Conservation (phyloP, 2,329 filamentous ascomycete species). For the Westerdykella ornata region DNA sequence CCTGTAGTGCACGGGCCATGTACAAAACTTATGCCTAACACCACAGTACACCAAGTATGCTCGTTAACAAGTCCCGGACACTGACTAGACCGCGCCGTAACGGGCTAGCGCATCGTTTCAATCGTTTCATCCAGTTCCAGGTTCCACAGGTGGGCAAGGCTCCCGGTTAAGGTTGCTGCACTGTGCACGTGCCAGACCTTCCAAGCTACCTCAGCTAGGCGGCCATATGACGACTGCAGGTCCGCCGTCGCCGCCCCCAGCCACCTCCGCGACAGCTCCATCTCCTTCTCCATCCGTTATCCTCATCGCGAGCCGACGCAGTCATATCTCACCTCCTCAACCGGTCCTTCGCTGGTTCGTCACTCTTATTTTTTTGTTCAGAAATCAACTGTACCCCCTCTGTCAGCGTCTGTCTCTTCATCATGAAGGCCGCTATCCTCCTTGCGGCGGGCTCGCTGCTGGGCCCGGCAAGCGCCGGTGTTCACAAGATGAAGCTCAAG, state of each 20-base stretch:
- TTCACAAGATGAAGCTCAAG: slow-evolving; percentile 96
- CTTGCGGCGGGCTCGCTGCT: slow-evolving; percentile 73
- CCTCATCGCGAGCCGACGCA: no score
- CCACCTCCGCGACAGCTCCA: slow-evolving; percentile 8
- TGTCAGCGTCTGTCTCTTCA: slow-evolving; percentile 10
- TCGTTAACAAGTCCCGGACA: no score
- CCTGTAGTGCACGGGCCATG: not conserved
- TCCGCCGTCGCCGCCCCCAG: not conserved
- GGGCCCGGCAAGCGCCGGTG: slow-evolving; percentile 72
- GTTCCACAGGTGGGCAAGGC: no score
- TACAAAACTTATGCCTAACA: not conserved
- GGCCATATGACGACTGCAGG: not conserved
- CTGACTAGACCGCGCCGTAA: no score
- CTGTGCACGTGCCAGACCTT: not conserved
- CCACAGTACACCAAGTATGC: no score
- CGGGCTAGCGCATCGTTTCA: no score
- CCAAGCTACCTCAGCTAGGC: slow-evolving; percentile 10
- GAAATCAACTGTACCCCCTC: no score
- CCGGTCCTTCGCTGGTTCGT: slow-evolving; percentile 6
- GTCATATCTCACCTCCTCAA: slow-evolving; percentile 2
- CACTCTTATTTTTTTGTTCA: slow-evolving; percentile 5
- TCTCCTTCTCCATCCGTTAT: slow-evolving; percentile 7
- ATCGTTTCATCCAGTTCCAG: no score
- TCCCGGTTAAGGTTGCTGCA: no score
- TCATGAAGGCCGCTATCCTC: slow-evolving; percentile 81